Evolutionary conservation across 1,139 yeast genomes (phyloP).

Genomic region (Candida tetrigidarum): DNA sequence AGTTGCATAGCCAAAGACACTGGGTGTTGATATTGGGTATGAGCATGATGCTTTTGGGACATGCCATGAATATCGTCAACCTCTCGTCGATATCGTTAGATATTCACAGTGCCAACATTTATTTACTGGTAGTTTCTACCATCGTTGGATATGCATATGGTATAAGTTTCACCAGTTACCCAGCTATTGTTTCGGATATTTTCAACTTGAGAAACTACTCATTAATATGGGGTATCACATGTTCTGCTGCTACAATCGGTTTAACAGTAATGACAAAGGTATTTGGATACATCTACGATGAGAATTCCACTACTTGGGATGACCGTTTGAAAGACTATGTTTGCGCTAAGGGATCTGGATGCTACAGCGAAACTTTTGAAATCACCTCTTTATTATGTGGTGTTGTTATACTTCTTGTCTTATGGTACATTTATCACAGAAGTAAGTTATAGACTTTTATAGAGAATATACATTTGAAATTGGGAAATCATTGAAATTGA

Average conservation of each 20-base stretch:
- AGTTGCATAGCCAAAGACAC: slow-evolving; percentile 58
- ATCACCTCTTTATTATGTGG: slow-evolving; percentile 36
- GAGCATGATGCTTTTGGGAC: slow-evolving; percentile 41
- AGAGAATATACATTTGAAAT: too few species aligned
- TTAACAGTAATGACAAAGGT: slow-evolving; percentile 41
- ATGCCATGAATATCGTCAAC: slow-evolving; percentile 40
- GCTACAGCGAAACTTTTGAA: slow-evolving; percentile 43
- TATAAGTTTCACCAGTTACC: slow-evolving; percentile 76
- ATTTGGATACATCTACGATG: slow-evolving; percentile 45
- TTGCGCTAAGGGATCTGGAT: slow-evolving; percentile 42
- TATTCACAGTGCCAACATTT: slow-evolving; percentile 35
- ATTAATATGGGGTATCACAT: slow-evolving; percentile 79
- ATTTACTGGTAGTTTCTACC: slow-evolving; percentile 53
- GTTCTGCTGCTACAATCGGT: slow-evolving; percentile 55
- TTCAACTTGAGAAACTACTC: slow-evolving; percentile 77
- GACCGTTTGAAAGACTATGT: slow-evolving; percentile 24
- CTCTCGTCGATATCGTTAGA: slow-evolving; percentile 29
- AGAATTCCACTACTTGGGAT: slow-evolving; percentile 31
- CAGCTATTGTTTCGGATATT: slow-evolving; percentile 76
- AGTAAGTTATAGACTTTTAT: slow-evolving; percentile 6
- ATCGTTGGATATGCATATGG: slow-evolving; percentile 82
- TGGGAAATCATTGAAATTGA: too few species aligned
- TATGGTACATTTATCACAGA: slow-evolving; percentile 26
- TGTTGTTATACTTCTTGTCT: slow-evolving; percentile 25
- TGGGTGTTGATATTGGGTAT: slow-evolving; percentile 68